These are phyloP conservation scores for Jaltomata sinuosa DNA, from an alignment of 257 asterid genomes.

Conservation along the genomic window DNA sequence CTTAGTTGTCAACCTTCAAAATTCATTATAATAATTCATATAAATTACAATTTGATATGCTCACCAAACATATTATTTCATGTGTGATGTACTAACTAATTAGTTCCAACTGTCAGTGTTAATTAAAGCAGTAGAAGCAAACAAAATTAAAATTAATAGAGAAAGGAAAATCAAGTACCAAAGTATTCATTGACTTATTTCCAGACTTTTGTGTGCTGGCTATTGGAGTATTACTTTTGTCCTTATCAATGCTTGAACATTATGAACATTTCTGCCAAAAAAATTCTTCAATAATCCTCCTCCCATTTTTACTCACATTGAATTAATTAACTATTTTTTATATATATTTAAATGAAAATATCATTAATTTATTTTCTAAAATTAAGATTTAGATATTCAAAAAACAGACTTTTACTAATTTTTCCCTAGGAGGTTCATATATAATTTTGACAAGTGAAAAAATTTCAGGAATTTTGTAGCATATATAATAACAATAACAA, in stretches of 20 bases:
- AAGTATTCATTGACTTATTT: background rate
- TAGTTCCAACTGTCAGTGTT: background rate
- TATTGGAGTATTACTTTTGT: background rate
- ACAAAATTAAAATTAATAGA: background rate
- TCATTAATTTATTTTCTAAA: background rate
- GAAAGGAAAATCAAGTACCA: background rate
- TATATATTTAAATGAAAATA: background rate
- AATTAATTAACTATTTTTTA: background rate
- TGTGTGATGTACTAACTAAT: background rate
- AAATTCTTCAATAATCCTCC: background rate
- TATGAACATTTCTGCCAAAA: background rate
- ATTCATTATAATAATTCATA: background rate
- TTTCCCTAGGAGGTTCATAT: background rate
- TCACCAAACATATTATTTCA: background rate
- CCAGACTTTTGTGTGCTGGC: background rate
- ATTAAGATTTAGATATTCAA: background rate
- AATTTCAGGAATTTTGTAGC: background rate
- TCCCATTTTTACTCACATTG: background rate
- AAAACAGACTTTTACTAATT: too few relatives aligned
- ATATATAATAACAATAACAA: too few relatives aligned
- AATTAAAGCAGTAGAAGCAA: background rate
- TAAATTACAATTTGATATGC: background rate
- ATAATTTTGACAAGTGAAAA: background rate
- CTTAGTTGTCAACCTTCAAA: background rate
- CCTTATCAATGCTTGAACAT: background rate